Evolutionary conservation across 768 basidiomycete genomes (phyloP).

Genomic region (Termitomyces sp.): DNA sequence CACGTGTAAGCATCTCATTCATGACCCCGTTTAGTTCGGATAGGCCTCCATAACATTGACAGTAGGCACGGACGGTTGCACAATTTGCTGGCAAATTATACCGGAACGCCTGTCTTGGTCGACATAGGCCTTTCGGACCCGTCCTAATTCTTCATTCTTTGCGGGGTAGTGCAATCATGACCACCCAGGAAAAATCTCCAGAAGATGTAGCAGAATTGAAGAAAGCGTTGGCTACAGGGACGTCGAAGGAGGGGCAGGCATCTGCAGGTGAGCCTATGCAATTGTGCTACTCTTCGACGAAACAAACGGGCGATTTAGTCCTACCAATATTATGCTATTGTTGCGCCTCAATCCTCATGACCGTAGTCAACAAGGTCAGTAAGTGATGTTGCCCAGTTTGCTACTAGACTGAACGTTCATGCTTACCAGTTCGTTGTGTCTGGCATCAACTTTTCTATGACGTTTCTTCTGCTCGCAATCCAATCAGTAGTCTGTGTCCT

Average conservation of each 20-base stretch:
- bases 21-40: neutral
- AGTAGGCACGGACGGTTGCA: neutral
- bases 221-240: conserved; percentile 30
- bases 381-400: neutral
- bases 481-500: conserved; percentile 84
- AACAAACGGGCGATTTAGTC: conserved; percentile 32
- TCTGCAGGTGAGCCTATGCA: conserved; percentile 19
- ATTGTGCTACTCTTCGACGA: neutral
- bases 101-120: neutral
- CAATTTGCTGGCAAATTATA: neutral
- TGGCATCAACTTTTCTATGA: conserved; percentile 92
- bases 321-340: conserved; percentile 88
- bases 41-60: neutral
- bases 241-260: conserved; percentile 18
- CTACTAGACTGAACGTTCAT: neutral
- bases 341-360: conserved; percentile 92
- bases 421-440: conserved; percentile 83
- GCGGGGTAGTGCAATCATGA: neutral
- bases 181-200: conserved; percentile 4
- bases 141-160: neutral
- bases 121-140: neutral
- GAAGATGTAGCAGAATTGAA: conserved; percentile 26
- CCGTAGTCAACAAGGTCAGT: conserved; percentile 88
- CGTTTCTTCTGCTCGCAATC: conserved; percentile 86
- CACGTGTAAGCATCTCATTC: neutral